phyloP scores from a whole-genome alignment of 148 eudicot species.

The Rhododendron vialii region DNA sequence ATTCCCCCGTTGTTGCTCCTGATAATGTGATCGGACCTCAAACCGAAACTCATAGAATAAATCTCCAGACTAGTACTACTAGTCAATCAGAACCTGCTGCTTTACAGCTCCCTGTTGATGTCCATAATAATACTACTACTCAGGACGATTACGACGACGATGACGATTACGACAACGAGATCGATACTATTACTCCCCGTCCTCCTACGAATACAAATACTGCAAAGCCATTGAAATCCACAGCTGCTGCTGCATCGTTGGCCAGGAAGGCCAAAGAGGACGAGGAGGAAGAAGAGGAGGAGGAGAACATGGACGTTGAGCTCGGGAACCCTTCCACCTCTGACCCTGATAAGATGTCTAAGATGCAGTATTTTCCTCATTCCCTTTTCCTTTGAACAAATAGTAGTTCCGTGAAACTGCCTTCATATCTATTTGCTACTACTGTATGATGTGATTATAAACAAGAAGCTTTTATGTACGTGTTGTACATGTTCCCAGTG shows the following conservation, averaged over 20 bases:
- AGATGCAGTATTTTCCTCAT: constrained; percentile 70
- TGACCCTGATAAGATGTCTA: constrained; percentile 84
- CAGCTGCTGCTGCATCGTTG: constrained; percentile 22
- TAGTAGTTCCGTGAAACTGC: background rate
- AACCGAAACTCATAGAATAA: background rate
- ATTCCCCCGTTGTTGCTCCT: constrained; percentile 44
- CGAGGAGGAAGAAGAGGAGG: constrained; percentile 69
- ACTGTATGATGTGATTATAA: background rate
- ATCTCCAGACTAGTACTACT: background rate
- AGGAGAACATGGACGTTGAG: constrained; percentile 84
- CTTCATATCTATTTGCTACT: background rate
- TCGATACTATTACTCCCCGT: background rate
- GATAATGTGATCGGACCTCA: constrained; percentile 40
- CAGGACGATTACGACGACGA: constrained; percentile 34
- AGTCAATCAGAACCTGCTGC: constrained; percentile 27
- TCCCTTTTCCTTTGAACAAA: background rate
- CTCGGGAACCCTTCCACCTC: constrained; percentile 54
- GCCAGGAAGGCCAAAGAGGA: constrained; percentile 60
- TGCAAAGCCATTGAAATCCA: constrained; percentile 31
- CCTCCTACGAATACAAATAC: constrained; percentile 11
- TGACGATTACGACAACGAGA: background rate
- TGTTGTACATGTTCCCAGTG: background rate
- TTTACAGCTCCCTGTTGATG: constrained; percentile 17
- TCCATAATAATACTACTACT: constrained; percentile 23
- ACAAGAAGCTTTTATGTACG: background rate